Conservation (phyloP, 2,329 filamentous ascomycete species). For the Penicillium sp. region DNA sequence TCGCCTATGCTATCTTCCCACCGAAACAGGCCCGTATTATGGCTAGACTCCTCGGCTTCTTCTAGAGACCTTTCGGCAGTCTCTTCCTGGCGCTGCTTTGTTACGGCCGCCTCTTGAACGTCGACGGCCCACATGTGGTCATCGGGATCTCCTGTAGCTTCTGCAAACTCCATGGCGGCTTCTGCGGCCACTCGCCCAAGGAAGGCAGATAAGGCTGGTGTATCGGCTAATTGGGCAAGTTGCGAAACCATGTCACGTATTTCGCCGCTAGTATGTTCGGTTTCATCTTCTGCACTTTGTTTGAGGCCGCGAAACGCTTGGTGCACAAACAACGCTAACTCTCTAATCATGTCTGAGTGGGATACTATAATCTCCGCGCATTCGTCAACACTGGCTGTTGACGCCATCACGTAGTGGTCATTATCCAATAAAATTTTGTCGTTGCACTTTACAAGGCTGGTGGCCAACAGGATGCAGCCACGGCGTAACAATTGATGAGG, state of each 20-base stretch:
- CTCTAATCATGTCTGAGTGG: conserved; percentile 35
- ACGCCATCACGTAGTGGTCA: conserved; percentile 12
- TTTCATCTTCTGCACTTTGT: conserved; percentile 24
- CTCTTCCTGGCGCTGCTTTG: conserved; percentile 18
- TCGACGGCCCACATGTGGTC: conserved; percentile 43
- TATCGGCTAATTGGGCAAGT: conserved; percentile 23
- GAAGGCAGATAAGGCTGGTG: conserved; percentile 28
- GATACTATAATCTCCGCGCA: conserved; percentile 31
- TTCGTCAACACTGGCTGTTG: conserved; percentile 29
- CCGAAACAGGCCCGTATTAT: conserved; percentile 39
- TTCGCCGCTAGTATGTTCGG: conserved; percentile 26
- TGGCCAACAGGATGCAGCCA: conserved; percentile 35
- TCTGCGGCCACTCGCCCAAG: conserved; percentile 41
- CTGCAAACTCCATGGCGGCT: conserved; percentile 43
- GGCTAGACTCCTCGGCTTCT: conserved; percentile 14
- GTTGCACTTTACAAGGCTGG: conserved; percentile 32
- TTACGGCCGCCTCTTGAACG: conserved; percentile 36
- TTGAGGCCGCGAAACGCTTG: conserved; percentile 38
- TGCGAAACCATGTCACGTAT: conserved; percentile 30
- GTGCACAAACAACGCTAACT: conserved; percentile 36
- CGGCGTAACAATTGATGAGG: conserved; percentile 32
- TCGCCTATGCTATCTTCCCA: conserved; percentile 60
- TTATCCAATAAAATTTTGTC: conserved; percentile 17
- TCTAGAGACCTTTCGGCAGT: conserved; percentile 11
- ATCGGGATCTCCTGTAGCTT: conserved; percentile 37